phyloP scores from a whole-genome alignment of 1,284 basidiomycete genomes.

The Sanghuangporus weigelae region DNA sequence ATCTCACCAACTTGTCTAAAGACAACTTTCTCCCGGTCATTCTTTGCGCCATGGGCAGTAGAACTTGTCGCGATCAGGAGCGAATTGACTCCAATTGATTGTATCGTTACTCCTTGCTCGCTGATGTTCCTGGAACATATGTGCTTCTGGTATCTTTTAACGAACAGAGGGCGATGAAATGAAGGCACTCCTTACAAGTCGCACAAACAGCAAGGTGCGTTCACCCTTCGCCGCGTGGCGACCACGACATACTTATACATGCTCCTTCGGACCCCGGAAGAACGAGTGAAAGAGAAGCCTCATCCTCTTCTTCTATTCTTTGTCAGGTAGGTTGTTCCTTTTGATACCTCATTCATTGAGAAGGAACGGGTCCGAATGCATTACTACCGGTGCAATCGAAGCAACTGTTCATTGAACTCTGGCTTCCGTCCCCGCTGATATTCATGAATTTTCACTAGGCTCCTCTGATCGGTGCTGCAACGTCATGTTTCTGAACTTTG shows the following conservation, averaged over 20 bases:
- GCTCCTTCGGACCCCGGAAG: not conserved
- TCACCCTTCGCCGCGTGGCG: not conserved
- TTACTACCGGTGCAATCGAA: not conserved
- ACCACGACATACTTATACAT: not conserved
- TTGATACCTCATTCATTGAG: not conserved
- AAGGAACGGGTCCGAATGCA: not conserved
- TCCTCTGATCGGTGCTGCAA: not conserved
- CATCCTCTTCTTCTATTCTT: not conserved
- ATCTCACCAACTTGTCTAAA: not conserved
- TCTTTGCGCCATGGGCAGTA: not conserved
- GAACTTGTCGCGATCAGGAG: not conserved
- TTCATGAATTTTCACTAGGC: not conserved
- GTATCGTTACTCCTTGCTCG: not conserved
- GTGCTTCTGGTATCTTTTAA: not conserved
- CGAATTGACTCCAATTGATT: not conserved
- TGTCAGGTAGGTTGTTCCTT: not conserved
- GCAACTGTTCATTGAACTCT: not conserved
- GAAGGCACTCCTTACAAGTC: not conserved
- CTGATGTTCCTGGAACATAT: not conserved
- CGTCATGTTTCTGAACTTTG: constrained; percentile 1
- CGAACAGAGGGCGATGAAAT: not conserved
- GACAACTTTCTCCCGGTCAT: not conserved
- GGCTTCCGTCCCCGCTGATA: not conserved
- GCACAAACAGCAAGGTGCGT: not conserved
- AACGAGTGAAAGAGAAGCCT: not conserved